Conservation (phyloP, 2,329 filamentous ascomycete species). For the Beauveria varroae region DNA sequence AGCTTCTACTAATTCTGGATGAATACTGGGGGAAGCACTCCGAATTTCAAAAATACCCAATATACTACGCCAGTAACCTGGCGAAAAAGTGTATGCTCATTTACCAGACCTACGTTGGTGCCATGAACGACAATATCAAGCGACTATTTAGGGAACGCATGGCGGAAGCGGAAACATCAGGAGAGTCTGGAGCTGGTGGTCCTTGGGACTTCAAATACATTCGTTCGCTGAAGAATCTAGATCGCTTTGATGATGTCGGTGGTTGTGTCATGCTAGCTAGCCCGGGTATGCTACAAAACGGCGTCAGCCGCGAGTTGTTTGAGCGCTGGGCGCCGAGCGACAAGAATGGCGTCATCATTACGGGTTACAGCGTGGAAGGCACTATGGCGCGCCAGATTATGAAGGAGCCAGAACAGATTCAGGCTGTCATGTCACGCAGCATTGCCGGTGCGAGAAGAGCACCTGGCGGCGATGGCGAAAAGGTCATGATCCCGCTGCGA, state of each 20-base stretch:
- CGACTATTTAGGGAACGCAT: conserved; percentile 87
- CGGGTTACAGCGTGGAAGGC: conserved; percentile 95
- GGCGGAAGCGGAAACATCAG: conserved; percentile 78
- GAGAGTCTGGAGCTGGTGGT: conserved; percentile 69
- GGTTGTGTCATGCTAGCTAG: conserved; percentile 96
- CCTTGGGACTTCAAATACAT: conserved; percentile 98
- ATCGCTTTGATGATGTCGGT: conserved; percentile 92
- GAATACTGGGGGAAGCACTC: conserved; percentile 92
- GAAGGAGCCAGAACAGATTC: conserved; percentile 90
- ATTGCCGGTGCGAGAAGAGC: conserved; percentile 53
- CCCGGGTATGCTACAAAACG: conserved; percentile 97
- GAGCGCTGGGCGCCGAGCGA: conserved; percentile 95
- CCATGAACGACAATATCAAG: conserved; percentile 99
- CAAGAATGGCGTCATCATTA: conserved; percentile 97
- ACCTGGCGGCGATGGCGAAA: conserved; percentile 68
- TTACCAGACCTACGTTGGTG: conserved; percentile 95
- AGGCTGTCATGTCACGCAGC: conserved; percentile 79
- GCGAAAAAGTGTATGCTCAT: conserved; percentile 97
- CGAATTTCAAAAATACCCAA: conserved; percentile 83
- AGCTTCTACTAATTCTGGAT: conserved; percentile 87
- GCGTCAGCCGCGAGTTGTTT: conserved; percentile 83
- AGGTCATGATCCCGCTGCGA: conserved; percentile 82
- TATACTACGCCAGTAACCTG: conserved; percentile 95
- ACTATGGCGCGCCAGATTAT: conserved; percentile 97
- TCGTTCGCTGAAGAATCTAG: conserved; percentile 81